Evolutionary conservation across 352 stramenopile genomes (phyloP), one percentile per base, ranked within the genome.

Genomic region (Globisporangium paddicum): DNA sequence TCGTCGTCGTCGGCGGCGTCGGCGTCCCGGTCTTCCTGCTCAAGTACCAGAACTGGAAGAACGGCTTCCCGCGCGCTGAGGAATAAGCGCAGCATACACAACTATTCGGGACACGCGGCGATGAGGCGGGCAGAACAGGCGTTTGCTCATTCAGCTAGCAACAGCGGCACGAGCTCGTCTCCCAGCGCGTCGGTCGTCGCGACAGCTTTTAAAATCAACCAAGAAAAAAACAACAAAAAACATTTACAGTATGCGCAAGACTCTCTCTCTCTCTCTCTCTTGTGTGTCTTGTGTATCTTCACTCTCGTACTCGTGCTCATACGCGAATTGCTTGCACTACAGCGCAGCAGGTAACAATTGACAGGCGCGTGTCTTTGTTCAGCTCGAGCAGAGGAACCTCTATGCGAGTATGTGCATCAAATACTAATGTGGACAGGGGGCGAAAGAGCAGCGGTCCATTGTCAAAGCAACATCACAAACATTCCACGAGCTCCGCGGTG

Each of bases 31-130:
- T 92, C 56, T 40, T 72, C 49, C 64, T 87, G 55, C 68, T 83
- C 67, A 85, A 82, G 70, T 89, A 90, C 74, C 85, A 95, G 74
- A 95, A 95, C 82, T 95, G 77, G 77, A 95, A 95, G 81, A 82
- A 90, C 74, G 85, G 85, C 30, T 95, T 95, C 68, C 85, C 85
- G 40, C 85, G 86, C 62, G 71, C 46, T 11, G 58, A 82, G 58
- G 68, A 84, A 71, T 89, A 92, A 92, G 53, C 46, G 26, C 5
- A 18, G 14, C 9, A 34, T 41, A 23, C 28, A 46, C 19, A 23
- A 57, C 21, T 57, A 57, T 57, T 57, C 50, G 50, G 50, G 50
- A 37, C 23, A n/a, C 32, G 32, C 34, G 19, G 48, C 34, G 50
- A 42, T 19, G 14, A 28, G 35, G 42, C 10, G 11, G n/a, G 23